Conservation (phyloP, 306 rosid genomes). For the Gastrolobium villosum region DNA sequence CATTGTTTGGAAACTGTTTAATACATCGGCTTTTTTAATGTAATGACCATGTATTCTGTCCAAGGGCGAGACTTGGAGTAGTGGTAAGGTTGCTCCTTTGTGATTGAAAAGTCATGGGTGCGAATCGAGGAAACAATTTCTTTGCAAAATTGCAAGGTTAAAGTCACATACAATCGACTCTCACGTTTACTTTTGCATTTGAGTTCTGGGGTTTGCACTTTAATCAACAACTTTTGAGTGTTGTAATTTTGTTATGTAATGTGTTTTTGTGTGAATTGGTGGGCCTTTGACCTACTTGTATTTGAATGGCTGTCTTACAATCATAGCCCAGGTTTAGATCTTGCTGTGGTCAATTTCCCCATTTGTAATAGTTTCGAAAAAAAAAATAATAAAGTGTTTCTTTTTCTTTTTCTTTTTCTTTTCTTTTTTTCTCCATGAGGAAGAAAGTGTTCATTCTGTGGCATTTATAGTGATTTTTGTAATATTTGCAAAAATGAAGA, state of each 20-base stretch:
- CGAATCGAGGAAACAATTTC: no score
- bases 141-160: no score
- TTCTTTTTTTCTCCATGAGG: no score
- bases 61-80: no score
- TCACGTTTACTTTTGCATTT: no score
- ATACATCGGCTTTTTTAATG: background rate
- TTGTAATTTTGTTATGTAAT: background rate
- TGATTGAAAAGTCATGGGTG: no score
- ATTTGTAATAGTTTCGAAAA: background rate
- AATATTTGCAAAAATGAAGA: background rate
- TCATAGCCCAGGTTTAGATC: conserved; percentile 16
- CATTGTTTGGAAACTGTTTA: background rate
- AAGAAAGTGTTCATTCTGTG: background rate
- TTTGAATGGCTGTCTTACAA: background rate
- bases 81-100: no score
- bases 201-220: no score
- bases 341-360: conserved; percentile 4
- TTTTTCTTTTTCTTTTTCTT: background rate
- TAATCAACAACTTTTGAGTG: background rate
- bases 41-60: background rate
- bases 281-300: background rate
- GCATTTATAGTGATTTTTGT: background rate
- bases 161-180: no score
- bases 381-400: background rate
- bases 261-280: background rate